Conservation (phyloP, 768 basidiomycete genomes). For the Lactifluus echinatus region DNA sequence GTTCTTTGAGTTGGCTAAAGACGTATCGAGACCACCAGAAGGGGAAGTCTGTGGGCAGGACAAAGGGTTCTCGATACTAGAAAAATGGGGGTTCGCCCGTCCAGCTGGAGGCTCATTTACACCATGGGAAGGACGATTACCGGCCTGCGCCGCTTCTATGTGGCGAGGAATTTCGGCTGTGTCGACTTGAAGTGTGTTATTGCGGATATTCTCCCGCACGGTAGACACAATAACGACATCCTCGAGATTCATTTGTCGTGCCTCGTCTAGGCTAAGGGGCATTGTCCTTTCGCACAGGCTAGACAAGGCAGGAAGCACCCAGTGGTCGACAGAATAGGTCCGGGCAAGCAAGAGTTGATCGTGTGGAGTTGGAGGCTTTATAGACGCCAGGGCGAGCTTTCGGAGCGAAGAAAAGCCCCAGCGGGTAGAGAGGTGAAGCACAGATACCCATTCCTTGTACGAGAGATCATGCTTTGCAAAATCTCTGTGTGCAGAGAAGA, state of each 20-base stretch:
- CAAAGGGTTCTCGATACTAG: no score
- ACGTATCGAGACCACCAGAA: not conserved
- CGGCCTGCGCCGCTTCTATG: not conserved
- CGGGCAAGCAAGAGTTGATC: constrained; percentile 9
- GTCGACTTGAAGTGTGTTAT: not conserved
- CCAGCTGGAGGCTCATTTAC: no score
- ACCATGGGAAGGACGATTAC: not conserved
- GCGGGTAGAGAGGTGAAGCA: constrained; percentile 23
- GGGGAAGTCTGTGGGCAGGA: not conserved
- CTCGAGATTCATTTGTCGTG: constrained; percentile 1
- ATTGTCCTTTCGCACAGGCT: not conserved
- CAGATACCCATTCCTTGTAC: constrained; percentile 25
- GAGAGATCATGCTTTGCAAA: constrained; percentile 1
- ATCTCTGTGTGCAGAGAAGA: not conserved
- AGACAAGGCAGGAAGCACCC: constrained; percentile 6
- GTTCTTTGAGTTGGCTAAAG: not conserved
- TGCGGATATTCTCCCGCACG: constrained; percentile 13
- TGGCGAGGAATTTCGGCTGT: not conserved
- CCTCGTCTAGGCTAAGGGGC: constrained; percentile 8
- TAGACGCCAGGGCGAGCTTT: not conserved
- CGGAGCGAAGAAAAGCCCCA: constrained; percentile 28
- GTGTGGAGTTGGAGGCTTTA: constrained; percentile 1
- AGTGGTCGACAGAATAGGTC: constrained; percentile 1
- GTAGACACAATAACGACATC: constrained; percentile 8
- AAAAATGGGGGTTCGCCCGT: no score